Conservation (phyloP, 2,329 filamentous ascomycete species). For the Arthrobotrys musiformis region DNA sequence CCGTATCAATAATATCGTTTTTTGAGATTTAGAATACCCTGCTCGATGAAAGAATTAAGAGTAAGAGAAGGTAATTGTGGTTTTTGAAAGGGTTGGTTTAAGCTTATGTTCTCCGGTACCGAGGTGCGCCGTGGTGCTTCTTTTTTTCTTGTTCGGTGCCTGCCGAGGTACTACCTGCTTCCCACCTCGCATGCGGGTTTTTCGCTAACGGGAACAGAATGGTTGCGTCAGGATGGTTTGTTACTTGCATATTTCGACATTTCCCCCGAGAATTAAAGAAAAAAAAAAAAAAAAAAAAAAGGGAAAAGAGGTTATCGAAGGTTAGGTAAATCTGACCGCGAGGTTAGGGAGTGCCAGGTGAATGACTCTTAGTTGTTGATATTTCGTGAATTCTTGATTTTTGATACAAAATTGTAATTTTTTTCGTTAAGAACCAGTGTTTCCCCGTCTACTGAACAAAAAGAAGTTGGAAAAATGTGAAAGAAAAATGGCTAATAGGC, state of each 20-base stretch:
- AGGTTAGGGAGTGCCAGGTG: too few relatives aligned
- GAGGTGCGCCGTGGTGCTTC: too few relatives aligned
- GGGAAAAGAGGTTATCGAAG: too few relatives aligned
- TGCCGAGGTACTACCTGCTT: neutral
- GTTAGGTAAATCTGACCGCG: too few relatives aligned
- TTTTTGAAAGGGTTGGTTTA: neutral
- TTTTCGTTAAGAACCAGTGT: neutral
- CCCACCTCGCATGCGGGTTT: neutral
- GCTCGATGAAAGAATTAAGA: too few relatives aligned
- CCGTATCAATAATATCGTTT: slow-evolving; percentile 21
- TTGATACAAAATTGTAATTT: neutral
- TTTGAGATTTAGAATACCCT: too few relatives aligned
- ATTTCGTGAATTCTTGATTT: too few relatives aligned
- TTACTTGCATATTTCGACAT: neutral
- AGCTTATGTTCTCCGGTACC: neutral
- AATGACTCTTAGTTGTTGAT: too few relatives aligned
- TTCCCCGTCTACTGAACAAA: neutral
- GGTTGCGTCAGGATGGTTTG: slow-evolving; percentile 6
- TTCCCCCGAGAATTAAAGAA: too few relatives aligned
- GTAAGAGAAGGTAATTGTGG: too few relatives aligned
- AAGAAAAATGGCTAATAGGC: neutral
- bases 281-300: too few relatives aligned
- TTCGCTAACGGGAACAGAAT: neutral
- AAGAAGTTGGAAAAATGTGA: neutral
- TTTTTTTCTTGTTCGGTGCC: too few relatives aligned